A percentile compares a stretch with the other conserved stretches of the same genome.
Conservation (phyloP, 768 basidiomycete species). For the Hirschioporus abietinus region DNA sequence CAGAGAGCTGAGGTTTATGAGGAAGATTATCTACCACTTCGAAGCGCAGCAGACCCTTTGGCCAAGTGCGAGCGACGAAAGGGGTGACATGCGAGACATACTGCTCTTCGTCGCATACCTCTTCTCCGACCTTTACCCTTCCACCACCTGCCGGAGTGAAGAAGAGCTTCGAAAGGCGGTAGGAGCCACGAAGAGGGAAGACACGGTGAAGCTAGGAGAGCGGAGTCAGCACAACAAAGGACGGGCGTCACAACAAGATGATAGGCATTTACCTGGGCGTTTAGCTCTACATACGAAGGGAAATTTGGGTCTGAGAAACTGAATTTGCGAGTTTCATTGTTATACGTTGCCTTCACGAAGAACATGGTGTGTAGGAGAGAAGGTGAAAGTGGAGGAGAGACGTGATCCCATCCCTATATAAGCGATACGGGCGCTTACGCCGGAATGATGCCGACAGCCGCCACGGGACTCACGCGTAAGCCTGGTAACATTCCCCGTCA, state of each 20-base stretch:
- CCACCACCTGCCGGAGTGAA: slow-evolving; percentile 58
- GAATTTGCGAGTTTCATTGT: slow-evolving; percentile 61
- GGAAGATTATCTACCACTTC: slow-evolving; percentile 47
- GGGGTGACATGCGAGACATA: slow-evolving; percentile 47
- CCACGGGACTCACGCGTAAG: neutral
- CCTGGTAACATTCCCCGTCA: neutral
- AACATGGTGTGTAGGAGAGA: slow-evolving; percentile 45
- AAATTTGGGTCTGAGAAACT: slow-evolving; percentile 49
- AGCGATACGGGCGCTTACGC: neutral
- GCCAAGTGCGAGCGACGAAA: slow-evolving; percentile 47
- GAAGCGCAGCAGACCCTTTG: slow-evolving; percentile 58
- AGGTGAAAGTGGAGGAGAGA: slow-evolving; percentile 15
- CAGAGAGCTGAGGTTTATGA: neutral
- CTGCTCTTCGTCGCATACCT: slow-evolving; percentile 54
- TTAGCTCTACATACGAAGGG: slow-evolving; percentile 58
- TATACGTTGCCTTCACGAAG: slow-evolving; percentile 75
- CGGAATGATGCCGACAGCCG: neutral
- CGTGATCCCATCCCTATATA: neutral
- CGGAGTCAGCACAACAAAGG: slow-evolving; percentile 21
- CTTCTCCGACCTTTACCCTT: slow-evolving; percentile 57
- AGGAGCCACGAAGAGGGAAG: slow-evolving; percentile 56
- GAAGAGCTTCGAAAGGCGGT: slow-evolving; percentile 60
- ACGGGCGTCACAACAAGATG: neutral
- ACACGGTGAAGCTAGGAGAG: slow-evolving; percentile 57
- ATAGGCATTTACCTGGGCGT: slow-evolving; percentile 47